Percentiles rank a stretch among this genome's conserved stretches.
phyloP scores from a whole-genome alignment of 1,284 basidiomycete genomes.

The Exobasidium cylindrosporum region DNA sequence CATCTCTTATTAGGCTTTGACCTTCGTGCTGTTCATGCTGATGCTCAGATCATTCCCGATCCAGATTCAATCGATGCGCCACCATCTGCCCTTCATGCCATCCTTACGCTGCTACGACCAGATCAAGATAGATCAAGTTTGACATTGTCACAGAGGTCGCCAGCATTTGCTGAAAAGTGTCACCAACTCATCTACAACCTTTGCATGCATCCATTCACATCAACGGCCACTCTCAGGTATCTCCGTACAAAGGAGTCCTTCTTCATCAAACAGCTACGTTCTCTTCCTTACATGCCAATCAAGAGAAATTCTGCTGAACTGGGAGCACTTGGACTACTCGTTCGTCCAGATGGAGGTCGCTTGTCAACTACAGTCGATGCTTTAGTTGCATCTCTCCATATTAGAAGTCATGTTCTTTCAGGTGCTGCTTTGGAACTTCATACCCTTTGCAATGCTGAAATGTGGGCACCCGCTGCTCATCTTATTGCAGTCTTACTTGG shows the following conservation, averaged over 20 bases:
- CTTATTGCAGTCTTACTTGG: slow-evolving; percentile 49
- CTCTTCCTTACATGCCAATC: slow-evolving; percentile 61
- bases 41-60: slow-evolving; percentile 58
- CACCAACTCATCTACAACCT: slow-evolving; percentile 81
- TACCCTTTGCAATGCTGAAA: slow-evolving; percentile 71
- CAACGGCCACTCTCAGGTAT: slow-evolving; percentile 78
- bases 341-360: slow-evolving; percentile 69
- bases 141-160: slow-evolving; percentile 54
- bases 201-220: slow-evolving; percentile 79
- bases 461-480: slow-evolving; percentile 43
- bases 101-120: slow-evolving; percentile 72
- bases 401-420: slow-evolving; percentile 81
- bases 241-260: slow-evolving; percentile 85
- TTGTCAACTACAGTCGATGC: slow-evolving; percentile 72
- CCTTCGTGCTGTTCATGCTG: slow-evolving; percentile 58
- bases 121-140: slow-evolving; percentile 54
- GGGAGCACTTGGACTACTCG: slow-evolving; percentile 66
- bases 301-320: slow-evolving; percentile 13
- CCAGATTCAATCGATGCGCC: slow-evolving; percentile 58
- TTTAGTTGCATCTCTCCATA: slow-evolving; percentile 74
- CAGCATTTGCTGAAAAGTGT: slow-evolving; percentile 79
- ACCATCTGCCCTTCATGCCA: slow-evolving; percentile 65
- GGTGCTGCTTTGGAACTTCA: slow-evolving; percentile 86
- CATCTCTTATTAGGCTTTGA: slow-evolving; percentile 83
- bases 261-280: slow-evolving; percentile 76